A percentile compares a stretch with the other conserved stretches of the same genome.
phyloP scores from a whole-genome alignment of 441 rosid genomes.

The Populus tomentosa region DNA sequence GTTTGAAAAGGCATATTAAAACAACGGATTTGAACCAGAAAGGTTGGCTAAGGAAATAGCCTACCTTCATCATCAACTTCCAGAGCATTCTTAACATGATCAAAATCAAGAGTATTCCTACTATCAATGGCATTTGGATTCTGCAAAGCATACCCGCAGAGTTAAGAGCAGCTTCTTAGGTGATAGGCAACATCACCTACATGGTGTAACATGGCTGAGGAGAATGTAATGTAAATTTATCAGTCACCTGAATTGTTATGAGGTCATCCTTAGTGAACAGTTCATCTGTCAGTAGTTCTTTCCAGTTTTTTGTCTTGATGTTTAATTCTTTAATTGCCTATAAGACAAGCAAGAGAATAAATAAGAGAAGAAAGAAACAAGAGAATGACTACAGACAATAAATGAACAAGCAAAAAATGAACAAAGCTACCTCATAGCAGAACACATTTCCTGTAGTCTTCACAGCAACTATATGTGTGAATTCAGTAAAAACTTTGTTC shows the following conservation, averaged over 20 bases:
- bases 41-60: conserved; percentile 6
- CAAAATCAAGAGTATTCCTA: conserved; percentile 71
- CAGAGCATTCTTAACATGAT: conserved; percentile 77
- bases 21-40: conserved; percentile 10
- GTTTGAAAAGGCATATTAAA: conserved; percentile 9
- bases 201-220: conserved; percentile 15
- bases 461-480: conserved; percentile 84
- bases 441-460: conserved; percentile 88
- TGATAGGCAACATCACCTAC: conserved; percentile 12
- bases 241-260: conserved; percentile 73
- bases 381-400: conserved; percentile 4
- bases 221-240: conserved; percentile 1
- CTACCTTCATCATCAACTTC: conserved; percentile 87
- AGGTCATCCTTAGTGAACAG: conserved; percentile 75
- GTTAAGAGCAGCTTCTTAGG: not conserved
- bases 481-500: conserved; percentile 90
- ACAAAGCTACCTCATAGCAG: conserved; percentile 65
- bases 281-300: conserved; percentile 84
- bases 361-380: conserved; percentile 15
- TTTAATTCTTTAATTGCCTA: conserved; percentile 89
- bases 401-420: conserved; percentile 3
- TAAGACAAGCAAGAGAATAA: conserved; percentile 15
- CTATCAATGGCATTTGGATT: conserved; percentile 75
- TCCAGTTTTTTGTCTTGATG: conserved; percentile 92
- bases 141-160: conserved; percentile 33